Evolutionary conservation across 2,329 filamentous ascomycete genomes (phyloP).

Genomic region (Piedraia hortae): DNA sequence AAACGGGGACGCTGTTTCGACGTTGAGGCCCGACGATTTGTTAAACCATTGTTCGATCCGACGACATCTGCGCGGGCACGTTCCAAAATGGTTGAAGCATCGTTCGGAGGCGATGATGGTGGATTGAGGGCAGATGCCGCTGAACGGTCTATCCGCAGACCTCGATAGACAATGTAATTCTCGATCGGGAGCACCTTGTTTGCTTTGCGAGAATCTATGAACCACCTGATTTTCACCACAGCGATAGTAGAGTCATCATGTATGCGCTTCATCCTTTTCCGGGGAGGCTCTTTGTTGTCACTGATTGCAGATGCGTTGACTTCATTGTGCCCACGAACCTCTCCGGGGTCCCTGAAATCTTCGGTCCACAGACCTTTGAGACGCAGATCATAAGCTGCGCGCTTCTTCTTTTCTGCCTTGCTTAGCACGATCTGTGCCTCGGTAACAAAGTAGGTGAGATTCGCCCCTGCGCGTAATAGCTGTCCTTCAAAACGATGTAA

Average conservation of each 20-base stretch:
- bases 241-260: slow-evolving; percentile 12
- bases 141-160: slow-evolving; percentile 14
- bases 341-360: no score
- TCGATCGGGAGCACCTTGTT: slow-evolving; percentile 19
- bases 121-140: no score
- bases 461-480: slow-evolving; percentile 26
- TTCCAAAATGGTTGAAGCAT: slow-evolving; percentile 16
- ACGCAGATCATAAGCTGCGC: slow-evolving; percentile 54
- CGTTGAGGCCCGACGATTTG: not conserved
- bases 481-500: slow-evolving; percentile 35
- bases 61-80: slow-evolving; percentile 21
- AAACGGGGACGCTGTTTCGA: not conserved
- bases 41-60: slow-evolving; percentile 2
- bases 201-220: slow-evolving; percentile 20
- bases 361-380: slow-evolving; percentile 33
- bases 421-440: slow-evolving; percentile 53
- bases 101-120: slow-evolving; percentile 1
- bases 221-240: slow-evolving; percentile 27
- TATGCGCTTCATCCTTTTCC: slow-evolving; percentile 1
- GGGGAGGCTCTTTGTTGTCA: not conserved
- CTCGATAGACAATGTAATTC: slow-evolving; percentile 25
- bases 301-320: slow-evolving; percentile 4
- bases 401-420: slow-evolving; percentile 37
- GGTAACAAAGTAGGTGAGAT: slow-evolving; percentile 39
- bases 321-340: no score